phyloP scores from a whole-genome alignment of 108 stramenopile genomes.

The Nitzschia putrida region DNA sequence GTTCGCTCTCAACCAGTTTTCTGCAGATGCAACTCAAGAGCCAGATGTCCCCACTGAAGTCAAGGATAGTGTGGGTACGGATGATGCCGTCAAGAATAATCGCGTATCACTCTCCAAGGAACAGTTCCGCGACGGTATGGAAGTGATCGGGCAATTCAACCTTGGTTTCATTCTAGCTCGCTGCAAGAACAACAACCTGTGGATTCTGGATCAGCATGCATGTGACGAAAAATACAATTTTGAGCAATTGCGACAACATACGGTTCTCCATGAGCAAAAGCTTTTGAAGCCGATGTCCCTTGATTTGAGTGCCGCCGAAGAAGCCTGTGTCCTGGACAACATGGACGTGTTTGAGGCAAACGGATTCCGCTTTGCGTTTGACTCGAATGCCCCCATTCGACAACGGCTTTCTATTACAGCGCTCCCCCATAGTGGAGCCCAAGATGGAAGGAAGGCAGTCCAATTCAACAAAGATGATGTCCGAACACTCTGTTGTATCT shows the following conservation, averaged over 20 bases:
- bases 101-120: constrained; percentile 57
- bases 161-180: constrained; percentile 91
- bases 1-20: not conserved
- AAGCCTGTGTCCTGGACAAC: constrained; percentile 87
- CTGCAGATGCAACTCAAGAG: not conserved
- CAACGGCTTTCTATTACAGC: constrained; percentile 84
- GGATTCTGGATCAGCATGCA: constrained; percentile 96
- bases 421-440: constrained; percentile 88
- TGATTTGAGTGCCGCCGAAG: constrained; percentile 87
- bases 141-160: constrained; percentile 93
- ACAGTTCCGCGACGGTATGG: constrained; percentile 68
- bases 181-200: constrained; percentile 78
- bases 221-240: constrained; percentile 87
- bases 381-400: constrained; percentile 72
- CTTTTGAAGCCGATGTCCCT: constrained; percentile 80
- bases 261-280: constrained; percentile 80
- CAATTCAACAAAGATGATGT: constrained; percentile 94
- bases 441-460: constrained; percentile 86
- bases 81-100: constrained; percentile 6
- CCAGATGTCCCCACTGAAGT: constrained; percentile 6
- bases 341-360: constrained; percentile 88
- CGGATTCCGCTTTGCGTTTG: constrained; percentile 87
- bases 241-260: constrained; percentile 66
- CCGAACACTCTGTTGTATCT: constrained; percentile 82
- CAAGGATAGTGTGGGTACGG: constrained; percentile 12